phyloP scores from a whole-genome alignment of 495 filamentous ascomycete genomes.

The Lasiosphaeria ovina region DNA sequence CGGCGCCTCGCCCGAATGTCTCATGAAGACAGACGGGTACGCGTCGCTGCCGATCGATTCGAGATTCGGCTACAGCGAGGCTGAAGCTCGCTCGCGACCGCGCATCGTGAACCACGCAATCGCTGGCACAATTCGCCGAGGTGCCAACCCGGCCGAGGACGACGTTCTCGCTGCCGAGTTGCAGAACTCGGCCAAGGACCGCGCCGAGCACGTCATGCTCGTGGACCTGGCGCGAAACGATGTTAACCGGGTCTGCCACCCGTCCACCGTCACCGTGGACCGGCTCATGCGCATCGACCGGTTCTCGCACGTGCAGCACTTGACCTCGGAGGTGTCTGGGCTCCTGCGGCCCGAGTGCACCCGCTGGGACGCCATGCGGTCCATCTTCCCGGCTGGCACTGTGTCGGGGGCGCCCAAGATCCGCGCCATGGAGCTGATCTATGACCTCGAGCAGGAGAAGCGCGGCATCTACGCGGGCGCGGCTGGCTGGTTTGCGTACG shows the following conservation, averaged over 20 bases:
- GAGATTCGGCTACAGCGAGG: conserved; percentile 27
- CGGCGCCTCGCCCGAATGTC: conserved; percentile 87
- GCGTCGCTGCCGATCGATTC: conserved; percentile 26
- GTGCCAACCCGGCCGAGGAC: conserved; percentile 77
- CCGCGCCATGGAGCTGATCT: conserved; percentile 93
- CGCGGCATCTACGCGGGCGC: conserved; percentile 96
- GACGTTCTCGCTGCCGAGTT: conserved; percentile 74
- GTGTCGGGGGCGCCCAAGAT: conserved; percentile 96
- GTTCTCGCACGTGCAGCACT: conserved; percentile 95
- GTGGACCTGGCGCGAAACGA: conserved; percentile 98
- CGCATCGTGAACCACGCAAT: conserved; percentile 96
- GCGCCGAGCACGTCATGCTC: conserved; percentile 98
- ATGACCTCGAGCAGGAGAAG: conserved; percentile 89
- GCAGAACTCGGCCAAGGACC: conserved; percentile 79
- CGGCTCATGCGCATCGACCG: conserved; percentile 92
- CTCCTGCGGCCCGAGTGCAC: conserved; percentile 77
- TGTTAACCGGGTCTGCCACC: conserved; percentile 93
- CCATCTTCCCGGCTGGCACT: conserved; percentile 94
- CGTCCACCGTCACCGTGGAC: conserved; percentile 82
- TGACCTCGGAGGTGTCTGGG: conserved; percentile 92
- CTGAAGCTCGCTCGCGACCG: conserved; percentile 47
- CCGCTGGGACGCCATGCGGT: conserved; percentile 91
- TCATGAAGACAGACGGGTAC: conserved; percentile 76
- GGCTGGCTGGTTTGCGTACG: conserved; percentile 87
- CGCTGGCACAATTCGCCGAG: conserved; percentile 89